Base-by-base conservation (phyloP, 2,329 filamentous ascomycete species). In the Furcasterigmium furcatum region DNA sequence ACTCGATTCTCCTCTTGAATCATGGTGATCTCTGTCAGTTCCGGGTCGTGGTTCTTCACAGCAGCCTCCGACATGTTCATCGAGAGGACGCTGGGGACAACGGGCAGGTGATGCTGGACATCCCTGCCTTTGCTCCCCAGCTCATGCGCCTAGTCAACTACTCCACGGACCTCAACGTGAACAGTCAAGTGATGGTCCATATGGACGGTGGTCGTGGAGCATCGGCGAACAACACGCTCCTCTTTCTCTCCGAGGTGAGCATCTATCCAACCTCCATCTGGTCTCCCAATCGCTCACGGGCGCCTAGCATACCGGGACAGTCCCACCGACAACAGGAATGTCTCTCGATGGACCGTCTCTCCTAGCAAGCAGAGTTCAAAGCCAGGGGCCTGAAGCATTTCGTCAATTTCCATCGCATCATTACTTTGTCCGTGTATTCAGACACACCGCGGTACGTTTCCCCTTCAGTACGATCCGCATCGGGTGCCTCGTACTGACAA, bases 361-460 rank as follows among this genome's bases (percentile, higher is more conserved):
- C n/a, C n/a, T n/a, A n/a, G n/a, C n/a, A n/a, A n/a, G n/a, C n/a
- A n/a, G n/a, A n/a, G n/a, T n/a, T n/a, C n/a, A n/a, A n/a, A n/a
- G n/a, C n/a, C n/a, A n/a, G 16, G 76, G 77, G 0, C 73, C 79
- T 1, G 59, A 62, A 4, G 58, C 62, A 35, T 81, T 79, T 49
- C 65, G 65, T 30, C 60, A 60, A 0, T 82, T 82, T 44, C 79
- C 79, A 2, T 66, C 73, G 10, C 79, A 82, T 47, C 77, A 82
- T 54, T 80, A 78, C 55, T 82, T 81, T 46, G 70, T 72, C 20
- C 69, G 77, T 10, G 67, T 81, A 5, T 81, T 76, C 51, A 71
- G 79, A 20, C 76, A 73, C 13, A 70, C 65, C 40, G 73, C 72
- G 38, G 77, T 80, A 64, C 64, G 76, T 66, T 8, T 34, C 21